Percentiles rank a stretch among this genome's conserved stretches.
phyloP scores from a whole-genome alignment of 2,329 filamentous ascomycete species.

The Ophidiomyces ophidiicola region DNA sequence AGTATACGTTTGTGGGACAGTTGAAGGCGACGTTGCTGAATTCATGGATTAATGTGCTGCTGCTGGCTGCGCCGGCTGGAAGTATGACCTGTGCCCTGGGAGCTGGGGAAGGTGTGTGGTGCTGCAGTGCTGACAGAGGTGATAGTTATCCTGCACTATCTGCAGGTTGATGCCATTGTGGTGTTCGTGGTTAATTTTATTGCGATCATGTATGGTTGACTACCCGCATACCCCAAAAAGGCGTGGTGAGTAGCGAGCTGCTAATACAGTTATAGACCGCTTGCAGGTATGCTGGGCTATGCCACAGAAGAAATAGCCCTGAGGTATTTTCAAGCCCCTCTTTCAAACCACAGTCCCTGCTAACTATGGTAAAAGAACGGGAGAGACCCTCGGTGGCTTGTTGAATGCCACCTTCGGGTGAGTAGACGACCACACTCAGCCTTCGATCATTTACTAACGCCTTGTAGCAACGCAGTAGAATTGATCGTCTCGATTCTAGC shows the following conservation, averaged over 20 bases:
- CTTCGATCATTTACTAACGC: background rate
- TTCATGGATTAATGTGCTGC: conserved; percentile 76
- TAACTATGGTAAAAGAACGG: conserved; percentile 36
- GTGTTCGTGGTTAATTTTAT: conserved; percentile 88
- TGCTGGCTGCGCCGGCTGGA: conserved; percentile 66
- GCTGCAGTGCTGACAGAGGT: background rate
- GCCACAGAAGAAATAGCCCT: conserved; percentile 77
- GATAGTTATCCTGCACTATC: conserved; percentile 54
- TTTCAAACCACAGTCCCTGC: background rate
- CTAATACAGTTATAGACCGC: conserved; percentile 36
- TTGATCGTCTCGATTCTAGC: conserved; percentile 82
- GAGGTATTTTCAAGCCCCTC: conserved; percentile 18
- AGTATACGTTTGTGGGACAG: conserved; percentile 30
- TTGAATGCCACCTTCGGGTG: conserved; percentile 80
- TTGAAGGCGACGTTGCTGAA: conserved; percentile 59
- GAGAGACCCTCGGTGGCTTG: conserved; percentile 76
- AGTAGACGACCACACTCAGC: background rate
- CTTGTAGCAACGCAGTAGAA: conserved; percentile 63
- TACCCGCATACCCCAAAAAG: background rate
- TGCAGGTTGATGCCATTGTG: conserved; percentile 45
- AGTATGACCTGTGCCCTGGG: conserved; percentile 27
- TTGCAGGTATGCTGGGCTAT: conserved; percentile 75
- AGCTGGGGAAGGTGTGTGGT: background rate
- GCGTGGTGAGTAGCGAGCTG: background rate
- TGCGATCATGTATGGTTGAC: conserved; percentile 52